These are phyloP conservation scores for Alternaria novae-zelandiae DNA, from an alignment of 2,329 filamentous ascomycete genomes.

Conservation along the genomic window DNA sequence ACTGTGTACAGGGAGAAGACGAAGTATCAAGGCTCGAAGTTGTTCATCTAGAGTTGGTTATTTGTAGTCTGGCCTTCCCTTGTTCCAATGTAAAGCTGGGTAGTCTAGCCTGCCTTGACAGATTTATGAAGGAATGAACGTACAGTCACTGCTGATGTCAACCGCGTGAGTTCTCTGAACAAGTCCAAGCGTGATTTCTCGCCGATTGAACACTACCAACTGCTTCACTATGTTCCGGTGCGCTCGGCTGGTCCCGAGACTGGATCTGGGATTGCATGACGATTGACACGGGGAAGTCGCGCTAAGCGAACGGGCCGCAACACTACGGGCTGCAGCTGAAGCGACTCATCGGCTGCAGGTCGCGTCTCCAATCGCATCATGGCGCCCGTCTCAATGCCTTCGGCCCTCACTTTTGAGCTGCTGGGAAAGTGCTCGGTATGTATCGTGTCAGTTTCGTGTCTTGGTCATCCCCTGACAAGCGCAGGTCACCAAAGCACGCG, in stretches of 20 bases:
- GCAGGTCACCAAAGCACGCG: slow-evolving; percentile 92
- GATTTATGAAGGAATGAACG: neutral
- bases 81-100: neutral
- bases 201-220: neutral
- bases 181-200: neutral
- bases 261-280: neutral
- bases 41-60: slow-evolving; percentile 32
- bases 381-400: slow-evolving; percentile 43
- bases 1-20: slow-evolving; percentile 26
- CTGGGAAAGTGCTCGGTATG: slow-evolving; percentile 48
- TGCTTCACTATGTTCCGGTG: neutral
- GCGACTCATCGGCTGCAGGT: neutral
- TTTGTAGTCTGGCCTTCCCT: neutral
- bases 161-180: neutral
- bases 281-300: neutral
- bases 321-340: neutral
- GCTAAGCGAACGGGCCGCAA: slow-evolving; percentile 4
- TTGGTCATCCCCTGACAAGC: slow-evolving; percentile 3
- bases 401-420: slow-evolving; percentile 48
- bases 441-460: neutral
- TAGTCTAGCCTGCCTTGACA: neutral
- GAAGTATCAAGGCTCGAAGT: slow-evolving; percentile 45
- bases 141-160: neutral
- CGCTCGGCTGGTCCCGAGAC: neutral
- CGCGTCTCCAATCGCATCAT: slow-evolving; percentile 22